Evolutionary conservation across 2,329 filamentous ascomycete genomes (phyloP).

Genomic region (Pseudocercospora pini-densiflorae): DNA sequence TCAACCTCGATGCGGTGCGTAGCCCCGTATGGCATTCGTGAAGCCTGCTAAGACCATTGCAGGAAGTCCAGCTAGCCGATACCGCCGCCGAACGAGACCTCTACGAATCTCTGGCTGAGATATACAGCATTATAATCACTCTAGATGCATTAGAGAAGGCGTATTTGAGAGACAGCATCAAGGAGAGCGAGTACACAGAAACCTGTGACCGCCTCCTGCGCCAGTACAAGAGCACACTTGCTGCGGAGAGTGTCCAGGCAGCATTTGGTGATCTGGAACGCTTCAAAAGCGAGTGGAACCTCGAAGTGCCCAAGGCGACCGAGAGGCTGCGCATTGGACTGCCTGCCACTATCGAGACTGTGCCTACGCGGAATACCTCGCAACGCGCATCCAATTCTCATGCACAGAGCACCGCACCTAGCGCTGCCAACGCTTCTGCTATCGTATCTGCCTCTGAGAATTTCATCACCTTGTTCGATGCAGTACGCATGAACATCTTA

Average conservation of each 20-base stretch:
- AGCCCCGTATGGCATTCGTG: neutral
- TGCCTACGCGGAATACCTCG: constrained; percentile 47
- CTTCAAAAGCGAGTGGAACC: constrained; percentile 92
- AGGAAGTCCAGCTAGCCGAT: constrained; percentile 92
- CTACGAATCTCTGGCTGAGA: constrained; percentile 93
- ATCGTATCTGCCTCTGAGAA: constrained; percentile 94
- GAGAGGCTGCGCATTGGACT: constrained; percentile 91
- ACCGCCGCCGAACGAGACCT: constrained; percentile 88
- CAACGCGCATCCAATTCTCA: constrained; percentile 26
- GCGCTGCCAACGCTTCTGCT: constrained; percentile 45
- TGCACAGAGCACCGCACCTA: constrained; percentile 23
- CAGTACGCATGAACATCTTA: constrained; percentile 85
- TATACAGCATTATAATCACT: constrained; percentile 97
- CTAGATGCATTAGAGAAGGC: constrained; percentile 95
- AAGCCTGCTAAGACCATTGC: constrained; percentile 18
- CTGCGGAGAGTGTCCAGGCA: constrained; percentile 85
- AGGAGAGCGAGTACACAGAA: constrained; percentile 91
- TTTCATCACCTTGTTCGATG: constrained; percentile 98
- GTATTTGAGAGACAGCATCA: constrained; percentile 92
- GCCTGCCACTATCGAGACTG: constrained; percentile 77
- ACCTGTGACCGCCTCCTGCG: constrained; percentile 92
- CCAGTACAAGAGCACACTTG: constrained; percentile 94
- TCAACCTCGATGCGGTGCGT: constrained; percentile 86
- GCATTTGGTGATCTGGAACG: constrained; percentile 87
- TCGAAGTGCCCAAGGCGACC: constrained; percentile 92